These are phyloP conservation scores for Fraxinus dipetala DNA, from an alignment of 305 asterid species.

Conservation along the genomic window DNA sequence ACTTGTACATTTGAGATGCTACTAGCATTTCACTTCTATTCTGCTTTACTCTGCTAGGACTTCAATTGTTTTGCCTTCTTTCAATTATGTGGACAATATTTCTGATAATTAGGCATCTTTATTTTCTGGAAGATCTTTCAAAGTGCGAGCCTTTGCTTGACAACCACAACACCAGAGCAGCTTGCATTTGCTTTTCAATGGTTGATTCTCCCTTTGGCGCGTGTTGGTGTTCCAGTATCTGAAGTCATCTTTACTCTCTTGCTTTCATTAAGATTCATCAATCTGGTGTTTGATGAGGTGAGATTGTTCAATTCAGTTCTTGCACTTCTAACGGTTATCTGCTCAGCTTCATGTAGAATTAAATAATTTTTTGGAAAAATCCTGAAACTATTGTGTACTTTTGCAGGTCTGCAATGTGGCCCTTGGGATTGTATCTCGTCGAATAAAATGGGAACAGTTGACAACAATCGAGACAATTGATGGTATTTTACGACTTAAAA, in stretches of 20 bases:
- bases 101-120: slow-evolving; percentile 27
- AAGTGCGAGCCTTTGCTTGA: slow-evolving; percentile 91
- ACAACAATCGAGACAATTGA: slow-evolving; percentile 79
- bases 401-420: slow-evolving; percentile 88
- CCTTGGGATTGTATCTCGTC: slow-evolving; percentile 82
- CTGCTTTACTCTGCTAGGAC: neutral
- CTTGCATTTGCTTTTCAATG: slow-evolving; percentile 85
- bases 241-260: slow-evolving; percentile 85
- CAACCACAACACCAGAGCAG: slow-evolving; percentile 90
- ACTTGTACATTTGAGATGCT: neutral
- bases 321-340: neutral
- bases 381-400: neutral
- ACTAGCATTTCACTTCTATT: neutral
- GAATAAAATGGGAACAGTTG: slow-evolving; percentile 83
- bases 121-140: slow-evolving; percentile 66
- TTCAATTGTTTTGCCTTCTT: neutral
- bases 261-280: slow-evolving; percentile 81
- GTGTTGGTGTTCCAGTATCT: slow-evolving; percentile 69
- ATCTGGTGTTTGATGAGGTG: slow-evolving; percentile 92
- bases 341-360: neutral
- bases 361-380: slow-evolving; percentile 1
- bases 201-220: slow-evolving; percentile 69
- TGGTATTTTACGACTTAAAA: slow-evolving; percentile 42
- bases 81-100: slow-evolving; percentile 8
- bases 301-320: slow-evolving; percentile 10